phyloP scores from a whole-genome alignment of 805 yeast genomes.

The Kuraishia hungarica region DNA sequence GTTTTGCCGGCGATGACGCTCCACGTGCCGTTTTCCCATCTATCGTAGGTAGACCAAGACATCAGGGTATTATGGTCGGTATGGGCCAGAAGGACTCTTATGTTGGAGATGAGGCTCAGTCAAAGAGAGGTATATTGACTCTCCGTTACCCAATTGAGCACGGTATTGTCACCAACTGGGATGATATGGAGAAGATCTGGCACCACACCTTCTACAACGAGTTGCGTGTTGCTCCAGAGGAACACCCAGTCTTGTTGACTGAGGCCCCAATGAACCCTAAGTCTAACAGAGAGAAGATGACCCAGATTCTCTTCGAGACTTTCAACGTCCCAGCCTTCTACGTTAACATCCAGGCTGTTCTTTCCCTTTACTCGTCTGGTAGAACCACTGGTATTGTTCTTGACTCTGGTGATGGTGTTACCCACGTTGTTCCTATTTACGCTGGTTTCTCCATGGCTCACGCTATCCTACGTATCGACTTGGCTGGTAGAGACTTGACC shows the following conservation, averaged over 20 bases:
- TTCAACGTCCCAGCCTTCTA: constrained; percentile 99
- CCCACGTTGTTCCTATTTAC: constrained; percentile 99
- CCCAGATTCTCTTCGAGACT: constrained; percentile 98
- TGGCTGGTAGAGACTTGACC: constrained; percentile 99
- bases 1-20: constrained; percentile 99
- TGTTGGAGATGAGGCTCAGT: constrained; percentile 99
- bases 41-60: constrained; percentile 99
- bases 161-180: constrained; percentile 99
- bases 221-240: constrained; percentile 99
- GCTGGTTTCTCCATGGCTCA: constrained; percentile 99
- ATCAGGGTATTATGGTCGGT: constrained; percentile 99
- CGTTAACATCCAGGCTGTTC: constrained; percentile 97
- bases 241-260: constrained; percentile 97
- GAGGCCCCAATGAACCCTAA: constrained; percentile 99
- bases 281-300: constrained; percentile 99
- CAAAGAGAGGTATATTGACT: constrained; percentile 99
- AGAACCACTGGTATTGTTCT: constrained; percentile 99
- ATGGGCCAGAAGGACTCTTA: constrained; percentile 99
- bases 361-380: constrained; percentile 97
- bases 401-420: constrained; percentile 99
- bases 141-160: constrained; percentile 99
- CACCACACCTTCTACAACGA: constrained; percentile 99
- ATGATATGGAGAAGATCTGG: constrained; percentile 99
- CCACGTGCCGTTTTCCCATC: constrained; percentile 99
- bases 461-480: constrained; percentile 96